phyloP scores from a whole-genome alignment of 805 yeast genomes.

The Wickerhamiella lipophila region DNA sequence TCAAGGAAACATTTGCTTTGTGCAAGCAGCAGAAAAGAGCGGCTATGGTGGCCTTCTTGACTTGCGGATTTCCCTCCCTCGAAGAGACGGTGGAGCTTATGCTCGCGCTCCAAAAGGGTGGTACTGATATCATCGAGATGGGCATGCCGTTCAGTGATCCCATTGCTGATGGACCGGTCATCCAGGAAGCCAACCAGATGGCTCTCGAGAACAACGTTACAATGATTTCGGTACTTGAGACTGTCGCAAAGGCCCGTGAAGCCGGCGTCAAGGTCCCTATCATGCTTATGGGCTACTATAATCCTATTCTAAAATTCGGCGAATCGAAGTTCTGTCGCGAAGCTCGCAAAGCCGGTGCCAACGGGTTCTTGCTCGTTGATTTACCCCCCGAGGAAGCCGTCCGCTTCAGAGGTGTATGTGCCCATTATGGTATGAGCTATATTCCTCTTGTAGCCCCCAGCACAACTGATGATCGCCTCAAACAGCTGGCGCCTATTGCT shows the following conservation, averaged over 20 bases:
- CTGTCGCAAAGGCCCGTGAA: conserved; percentile 62
- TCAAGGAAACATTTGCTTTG: conserved; percentile 47
- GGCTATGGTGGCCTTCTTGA: conserved; percentile 82
- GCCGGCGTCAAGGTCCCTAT: conserved; percentile 82
- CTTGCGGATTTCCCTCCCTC: conserved; percentile 85
- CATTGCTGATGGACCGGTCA: conserved; percentile 96
- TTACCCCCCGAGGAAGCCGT: conserved; percentile 97
- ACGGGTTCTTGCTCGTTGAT: conserved; percentile 89
- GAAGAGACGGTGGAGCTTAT: conserved; percentile 80
- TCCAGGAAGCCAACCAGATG: conserved; percentile 67
- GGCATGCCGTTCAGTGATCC: conserved; percentile 98
- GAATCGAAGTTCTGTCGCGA: conserved; percentile 71
- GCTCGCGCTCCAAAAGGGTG: conserved; percentile 85
- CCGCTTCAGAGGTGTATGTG: conserved; percentile 63
- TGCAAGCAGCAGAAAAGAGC: conserved; percentile 58
- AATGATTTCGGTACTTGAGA: conserved; percentile 51
- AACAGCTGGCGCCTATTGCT: conserved; percentile 67
- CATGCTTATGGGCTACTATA: conserved; percentile 93
- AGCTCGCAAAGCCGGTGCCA: conserved; percentile 80
- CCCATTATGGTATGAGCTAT: conserved; percentile 59
- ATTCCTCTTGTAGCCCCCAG: conserved; percentile 95
- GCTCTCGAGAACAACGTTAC: conserved; percentile 78
- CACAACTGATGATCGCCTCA: conserved; percentile 80
- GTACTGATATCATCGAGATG: conserved; percentile 86
- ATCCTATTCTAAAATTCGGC: conserved; percentile 83